Evolutionary conservation across 345 rosid species (phyloP).

Genomic region (Camelina hispida): DNA sequence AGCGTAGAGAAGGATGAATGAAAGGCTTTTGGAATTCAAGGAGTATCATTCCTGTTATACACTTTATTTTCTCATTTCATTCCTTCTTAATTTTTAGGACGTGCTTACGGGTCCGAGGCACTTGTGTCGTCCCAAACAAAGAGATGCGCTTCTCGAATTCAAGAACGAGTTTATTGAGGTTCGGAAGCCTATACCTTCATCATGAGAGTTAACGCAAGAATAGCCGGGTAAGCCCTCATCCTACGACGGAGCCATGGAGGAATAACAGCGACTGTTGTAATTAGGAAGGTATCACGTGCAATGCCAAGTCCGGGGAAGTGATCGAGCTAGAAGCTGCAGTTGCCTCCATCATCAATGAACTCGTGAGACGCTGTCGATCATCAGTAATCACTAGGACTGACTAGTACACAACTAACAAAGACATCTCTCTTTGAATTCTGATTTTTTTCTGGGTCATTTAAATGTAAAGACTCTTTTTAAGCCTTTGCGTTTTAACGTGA

Average conservation of each 20-base stretch:
- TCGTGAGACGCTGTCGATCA: too few species aligned
- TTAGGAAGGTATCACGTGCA: constrained; percentile 11
- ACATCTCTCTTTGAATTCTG: too few species aligned
- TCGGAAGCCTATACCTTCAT: too few species aligned
- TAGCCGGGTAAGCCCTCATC: too few species aligned
- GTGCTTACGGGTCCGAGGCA: background rate
- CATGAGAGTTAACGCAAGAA: too few species aligned
- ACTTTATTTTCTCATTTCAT: background rate
- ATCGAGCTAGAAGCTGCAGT: background rate
- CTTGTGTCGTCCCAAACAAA: constrained; percentile 7
- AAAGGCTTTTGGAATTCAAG: background rate
- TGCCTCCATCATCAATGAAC: background rate
- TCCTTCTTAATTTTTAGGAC: background rate
- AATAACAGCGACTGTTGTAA: background rate
- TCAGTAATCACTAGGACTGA: too few species aligned
- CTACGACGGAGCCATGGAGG: background rate
- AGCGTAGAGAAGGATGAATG: background rate
- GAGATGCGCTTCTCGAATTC: background rate
- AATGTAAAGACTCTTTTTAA: too few species aligned
- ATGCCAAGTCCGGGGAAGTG: background rate
- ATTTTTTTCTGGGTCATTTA: too few species aligned
- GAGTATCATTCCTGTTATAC: background rate
- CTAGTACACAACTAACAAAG: too few species aligned
- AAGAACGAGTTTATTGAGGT: background rate
- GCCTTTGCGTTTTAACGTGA: too few species aligned